phyloP scores from a whole-genome alignment of 1,284 basidiomycete species.

The Puccinia novopanici region DNA sequence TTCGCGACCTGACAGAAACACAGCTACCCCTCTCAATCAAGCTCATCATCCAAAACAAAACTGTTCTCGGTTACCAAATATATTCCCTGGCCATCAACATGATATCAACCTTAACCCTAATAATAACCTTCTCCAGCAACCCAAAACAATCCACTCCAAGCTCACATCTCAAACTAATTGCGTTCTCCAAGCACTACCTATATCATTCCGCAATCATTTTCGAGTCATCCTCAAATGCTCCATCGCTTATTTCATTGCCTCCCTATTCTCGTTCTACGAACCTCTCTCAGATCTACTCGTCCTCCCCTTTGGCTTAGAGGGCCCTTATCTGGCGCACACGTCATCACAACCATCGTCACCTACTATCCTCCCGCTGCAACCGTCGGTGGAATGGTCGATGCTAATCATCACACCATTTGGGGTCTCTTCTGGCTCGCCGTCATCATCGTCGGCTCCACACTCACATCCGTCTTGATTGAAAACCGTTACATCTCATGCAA shows the following conservation, averaged over 20 bases:
- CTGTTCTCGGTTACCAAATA: too few relatives aligned
- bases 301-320: conserved; percentile 55
- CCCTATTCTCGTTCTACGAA: conserved; percentile 87
- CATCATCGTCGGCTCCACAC: conserved; percentile 44
- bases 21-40: too few relatives aligned
- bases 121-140: neutral
- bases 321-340: conserved; percentile 56
- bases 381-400: conserved; percentile 46
- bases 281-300: conserved; percentile 57
- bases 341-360: conserved; percentile 51
- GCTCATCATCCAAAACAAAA: too few relatives aligned
- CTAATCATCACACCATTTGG: conserved; percentile 47
- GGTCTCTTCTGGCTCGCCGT: conserved; percentile 46
- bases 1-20: too few relatives aligned
- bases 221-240: conserved; percentile 85
- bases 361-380: conserved; percentile 49
- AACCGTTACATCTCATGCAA: conserved; percentile 39
- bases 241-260: conserved; percentile 83
- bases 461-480: conserved; percentile 41
- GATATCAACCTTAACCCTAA: too few relatives aligned
- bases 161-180: neutral
- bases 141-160: neutral
- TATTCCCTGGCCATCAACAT: too few relatives aligned
- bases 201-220: conserved; percentile 57
- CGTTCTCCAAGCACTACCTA: neutral